A percentile compares a stretch with the other conserved stretches of the same genome.
Conservation (phyloP, 2,329 filamentous ascomycete species). For the Pezicula carpinea region DNA sequence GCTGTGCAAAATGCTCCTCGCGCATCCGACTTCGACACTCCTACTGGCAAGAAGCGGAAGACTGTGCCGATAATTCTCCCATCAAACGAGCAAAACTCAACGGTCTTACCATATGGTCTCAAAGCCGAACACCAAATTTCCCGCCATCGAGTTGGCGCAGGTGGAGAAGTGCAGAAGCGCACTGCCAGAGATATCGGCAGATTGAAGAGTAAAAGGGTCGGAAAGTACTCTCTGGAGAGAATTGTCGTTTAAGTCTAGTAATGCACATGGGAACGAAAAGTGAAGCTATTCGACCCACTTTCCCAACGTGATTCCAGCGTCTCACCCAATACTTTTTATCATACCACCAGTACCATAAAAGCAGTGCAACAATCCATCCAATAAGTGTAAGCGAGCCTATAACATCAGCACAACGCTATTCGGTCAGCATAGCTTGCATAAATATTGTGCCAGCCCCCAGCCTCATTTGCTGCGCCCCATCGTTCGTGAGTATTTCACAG, state of each 20-base stretch:
- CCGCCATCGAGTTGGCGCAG: slow-evolving; percentile 55
- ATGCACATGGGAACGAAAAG: neutral
- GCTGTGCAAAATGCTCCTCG: slow-evolving; percentile 16
- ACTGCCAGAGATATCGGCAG: slow-evolving; percentile 71
- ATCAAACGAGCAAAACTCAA: slow-evolving; percentile 37
- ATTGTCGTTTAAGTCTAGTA: slow-evolving; percentile 51
- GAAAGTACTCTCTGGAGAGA: slow-evolving; percentile 78
- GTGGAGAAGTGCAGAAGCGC: slow-evolving; percentile 66
- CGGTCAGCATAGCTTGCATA: too few species aligned
- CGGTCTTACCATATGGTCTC: slow-evolving; percentile 67
- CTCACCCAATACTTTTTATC: too few species aligned
- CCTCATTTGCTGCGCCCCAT: slow-evolving; percentile 11
- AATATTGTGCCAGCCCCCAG: slow-evolving; percentile 1
- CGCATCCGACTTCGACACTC: neutral
- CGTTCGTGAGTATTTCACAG: slow-evolving; percentile 2
- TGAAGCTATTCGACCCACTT: neutral
- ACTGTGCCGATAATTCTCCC: slow-evolving; percentile 41
- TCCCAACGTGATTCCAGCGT: too few species aligned
- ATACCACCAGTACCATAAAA: too few species aligned
- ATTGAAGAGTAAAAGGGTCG: slow-evolving; percentile 73
- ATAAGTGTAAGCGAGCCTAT: slow-evolving; percentile 7
- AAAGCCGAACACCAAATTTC: slow-evolving; percentile 51
- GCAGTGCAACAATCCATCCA: too few species aligned
- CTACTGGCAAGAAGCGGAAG: slow-evolving; percentile 22
- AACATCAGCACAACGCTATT: neutral